A percentile compares a stretch with the other conserved stretches of the same genome.
phyloP scores from a whole-genome alignment of 2,329 filamentous ascomycete species.

The Mycosphaerella arachidis region DNA sequence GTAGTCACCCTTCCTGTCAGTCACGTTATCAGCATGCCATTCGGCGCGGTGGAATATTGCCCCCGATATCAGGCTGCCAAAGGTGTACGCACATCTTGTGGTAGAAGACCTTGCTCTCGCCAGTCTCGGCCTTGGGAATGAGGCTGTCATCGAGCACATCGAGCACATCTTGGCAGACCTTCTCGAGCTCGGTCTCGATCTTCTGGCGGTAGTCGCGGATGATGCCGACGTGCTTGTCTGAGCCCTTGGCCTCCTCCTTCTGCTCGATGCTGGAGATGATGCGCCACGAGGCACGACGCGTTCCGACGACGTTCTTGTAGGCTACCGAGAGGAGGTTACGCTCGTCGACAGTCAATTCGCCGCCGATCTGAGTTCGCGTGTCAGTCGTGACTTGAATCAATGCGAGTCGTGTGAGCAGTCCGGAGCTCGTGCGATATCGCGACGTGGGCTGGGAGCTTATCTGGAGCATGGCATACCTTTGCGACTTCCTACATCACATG shows the following conservation, averaged over 20 bases:
- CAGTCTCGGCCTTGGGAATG: slow-evolving; percentile 91
- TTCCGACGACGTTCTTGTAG: slow-evolving; percentile 99
- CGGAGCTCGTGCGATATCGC: slow-evolving; percentile 9
- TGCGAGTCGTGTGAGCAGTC: not conserved
- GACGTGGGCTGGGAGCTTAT: slow-evolving; percentile 19
- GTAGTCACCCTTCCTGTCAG: slow-evolving; percentile 86
- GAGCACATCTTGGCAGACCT: slow-evolving; percentile 96
- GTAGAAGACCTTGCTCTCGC: slow-evolving; percentile 99
- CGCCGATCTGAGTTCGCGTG: slow-evolving; percentile 50
- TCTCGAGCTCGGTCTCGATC: slow-evolving; percentile 95
- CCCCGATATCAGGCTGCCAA: not conserved
- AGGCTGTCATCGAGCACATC: slow-evolving; percentile 88
- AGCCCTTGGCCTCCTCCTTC: slow-evolving; percentile 99
- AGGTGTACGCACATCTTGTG: slow-evolving; percentile 85
- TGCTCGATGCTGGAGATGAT: slow-evolving; percentile 99
- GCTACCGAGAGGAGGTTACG: slow-evolving; percentile 94
- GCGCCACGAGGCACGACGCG: slow-evolving; percentile 96
- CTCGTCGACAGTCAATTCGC: slow-evolving; percentile 65
- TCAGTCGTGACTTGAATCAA: slow-evolving; percentile 8
- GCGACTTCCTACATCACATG: slow-evolving; percentile 71
- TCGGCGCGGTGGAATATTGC: not conserved
- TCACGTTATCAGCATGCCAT: slow-evolving; percentile 6
- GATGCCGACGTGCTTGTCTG: slow-evolving; percentile 86
- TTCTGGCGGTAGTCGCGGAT: slow-evolving; percentile 98
- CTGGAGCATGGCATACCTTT: slow-evolving; percentile 57